phyloP scores from a whole-genome alignment of 371 early-diverging fungal genomes.

The Syncephalastrum sp. region DNA sequence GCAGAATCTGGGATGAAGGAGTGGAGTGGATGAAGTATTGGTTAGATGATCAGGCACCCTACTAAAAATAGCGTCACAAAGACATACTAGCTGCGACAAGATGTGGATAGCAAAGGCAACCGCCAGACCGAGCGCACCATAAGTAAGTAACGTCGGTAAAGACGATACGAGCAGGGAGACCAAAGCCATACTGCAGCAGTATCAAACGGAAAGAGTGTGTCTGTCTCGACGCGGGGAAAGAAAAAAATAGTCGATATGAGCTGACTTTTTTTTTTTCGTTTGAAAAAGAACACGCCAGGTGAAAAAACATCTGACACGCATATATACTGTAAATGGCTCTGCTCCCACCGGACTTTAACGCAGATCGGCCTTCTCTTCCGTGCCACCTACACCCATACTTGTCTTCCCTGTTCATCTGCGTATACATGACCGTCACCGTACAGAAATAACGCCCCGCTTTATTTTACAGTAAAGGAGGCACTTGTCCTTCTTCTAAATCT shows the following conservation, averaged over 20 bases:
- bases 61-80: not conserved
- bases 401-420: too few species aligned
- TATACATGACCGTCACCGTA: too few species aligned
- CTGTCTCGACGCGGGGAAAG: not conserved
- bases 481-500: too few species aligned
- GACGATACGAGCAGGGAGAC: constrained; percentile 8
- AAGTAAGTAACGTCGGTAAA: constrained; percentile 18
- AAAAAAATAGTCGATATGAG: not conserved
- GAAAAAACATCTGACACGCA: not conserved
- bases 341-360: too few species aligned
- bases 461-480: too few species aligned
- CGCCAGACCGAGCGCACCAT: constrained; percentile 28
- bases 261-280: not conserved
- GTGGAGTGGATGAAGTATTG: not conserved
- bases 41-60: constrained; percentile 6
- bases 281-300: not conserved
- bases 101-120: constrained; percentile 38
- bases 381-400: too few species aligned
- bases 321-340: too few species aligned
- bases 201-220: not conserved
- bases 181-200: constrained; percentile 12
- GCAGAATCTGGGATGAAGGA: constrained; percentile 35
- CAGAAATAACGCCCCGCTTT: too few species aligned
- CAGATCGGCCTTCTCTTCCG: too few species aligned
- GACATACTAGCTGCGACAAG: constrained; percentile 43